These are phyloP conservation scores for Pleurotus eryngii DNA, from an alignment of 768 basidiomycete genomes.

Conservation along the genomic window DNA sequence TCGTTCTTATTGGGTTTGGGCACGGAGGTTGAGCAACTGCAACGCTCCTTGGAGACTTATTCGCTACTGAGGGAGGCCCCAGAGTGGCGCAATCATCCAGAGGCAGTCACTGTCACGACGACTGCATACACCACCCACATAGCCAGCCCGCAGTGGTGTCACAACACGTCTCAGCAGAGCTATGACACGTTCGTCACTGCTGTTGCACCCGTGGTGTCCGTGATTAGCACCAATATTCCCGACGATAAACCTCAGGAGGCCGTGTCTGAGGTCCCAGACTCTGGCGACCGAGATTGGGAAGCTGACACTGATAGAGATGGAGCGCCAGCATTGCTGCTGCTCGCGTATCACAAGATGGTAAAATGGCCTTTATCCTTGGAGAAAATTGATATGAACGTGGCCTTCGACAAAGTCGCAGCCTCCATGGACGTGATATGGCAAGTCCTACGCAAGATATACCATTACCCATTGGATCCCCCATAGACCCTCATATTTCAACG, in stretches of 20 bases:
- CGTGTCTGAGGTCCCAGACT: not conserved
- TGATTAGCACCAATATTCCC: not conserved
- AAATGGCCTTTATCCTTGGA: constrained; percentile 26
- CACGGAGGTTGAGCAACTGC: constrained; percentile 25
- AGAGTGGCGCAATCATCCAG: constrained; percentile 17
- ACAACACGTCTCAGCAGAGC: constrained; percentile 20
- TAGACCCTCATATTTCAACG: not conserved
- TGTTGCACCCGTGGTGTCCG: constrained; percentile 9
- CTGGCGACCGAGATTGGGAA: no score
- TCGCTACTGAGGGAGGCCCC: constrained; percentile 14
- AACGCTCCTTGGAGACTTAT: constrained; percentile 24
- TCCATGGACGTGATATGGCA: constrained; percentile 43
- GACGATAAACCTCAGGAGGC: not conserved
- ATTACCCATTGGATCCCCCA: constrained; percentile 57
- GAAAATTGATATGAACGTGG: constrained; percentile 17
- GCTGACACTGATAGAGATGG: not conserved
- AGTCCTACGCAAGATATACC: constrained; percentile 45
- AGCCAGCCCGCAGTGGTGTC: constrained; percentile 18
- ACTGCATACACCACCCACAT: constrained; percentile 26
- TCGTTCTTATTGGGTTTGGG: constrained; percentile 21
- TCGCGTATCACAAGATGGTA: constrained; percentile 3
- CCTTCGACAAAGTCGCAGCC: constrained; percentile 33
- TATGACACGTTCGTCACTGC: constrained; percentile 9
- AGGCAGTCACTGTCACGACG: constrained; percentile 38
- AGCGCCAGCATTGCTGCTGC: not conserved